These are phyloP conservation scores for Erodium maritimum DNA, from an alignment of 345 rosid genomes.

Conservation along the genomic window DNA sequence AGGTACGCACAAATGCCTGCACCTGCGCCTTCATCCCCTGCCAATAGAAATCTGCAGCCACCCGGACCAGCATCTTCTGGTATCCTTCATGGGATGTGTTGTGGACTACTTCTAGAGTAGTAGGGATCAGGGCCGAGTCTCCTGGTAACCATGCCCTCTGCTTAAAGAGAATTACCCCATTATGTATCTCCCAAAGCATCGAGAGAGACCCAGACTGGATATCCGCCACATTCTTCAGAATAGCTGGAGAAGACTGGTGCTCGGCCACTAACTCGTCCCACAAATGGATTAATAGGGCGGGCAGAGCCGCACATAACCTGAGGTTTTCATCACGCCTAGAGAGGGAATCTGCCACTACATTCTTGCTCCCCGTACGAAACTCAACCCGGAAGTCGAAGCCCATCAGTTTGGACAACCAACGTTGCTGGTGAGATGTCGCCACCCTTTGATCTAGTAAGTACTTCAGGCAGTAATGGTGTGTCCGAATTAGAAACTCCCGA, in stretches of 20 bases:
- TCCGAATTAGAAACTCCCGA: neutral
- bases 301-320: neutral
- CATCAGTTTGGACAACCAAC: neutral
- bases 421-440: neutral
- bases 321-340: neutral
- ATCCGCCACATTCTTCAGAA: neutral
- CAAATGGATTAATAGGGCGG: neutral
- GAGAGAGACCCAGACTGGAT: too few relatives aligned
- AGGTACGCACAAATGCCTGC: too few relatives aligned
- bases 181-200: too few relatives aligned
- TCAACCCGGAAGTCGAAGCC: neutral
- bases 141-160: too few relatives aligned
- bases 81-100: too few relatives aligned
- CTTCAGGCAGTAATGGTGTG: neutral
- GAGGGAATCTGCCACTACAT: neutral
- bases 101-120: too few relatives aligned
- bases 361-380: neutral
- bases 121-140: too few relatives aligned
- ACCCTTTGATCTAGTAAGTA: neutral
- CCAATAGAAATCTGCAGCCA: too few relatives aligned
- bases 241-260: neutral
- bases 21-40: neutral
- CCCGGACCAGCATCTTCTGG: neutral
- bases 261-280: neutral
- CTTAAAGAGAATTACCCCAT: too few relatives aligned